Percentiles rank a stretch among this genome's conserved stretches.
Conservation (phyloP, 805 yeast species). For the Suhomyces sp. region DNA sequence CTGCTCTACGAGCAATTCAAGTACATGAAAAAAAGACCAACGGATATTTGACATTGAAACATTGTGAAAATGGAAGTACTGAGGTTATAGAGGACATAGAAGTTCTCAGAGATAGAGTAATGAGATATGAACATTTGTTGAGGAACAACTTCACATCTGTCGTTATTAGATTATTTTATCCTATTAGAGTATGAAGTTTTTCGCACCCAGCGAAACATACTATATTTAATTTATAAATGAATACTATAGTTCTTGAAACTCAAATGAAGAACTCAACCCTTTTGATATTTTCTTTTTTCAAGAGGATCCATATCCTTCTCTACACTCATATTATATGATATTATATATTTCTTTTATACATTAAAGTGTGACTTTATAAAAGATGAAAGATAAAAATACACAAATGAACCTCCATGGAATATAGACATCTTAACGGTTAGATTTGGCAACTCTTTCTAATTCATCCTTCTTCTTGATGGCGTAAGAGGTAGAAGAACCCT, state of each 20-base stretch:
- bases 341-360: slow-evolving; percentile 14
- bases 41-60: not conserved
- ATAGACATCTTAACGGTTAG: slow-evolving; percentile 86
- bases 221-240: too few relatives aligned
- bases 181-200: slow-evolving; percentile 1
- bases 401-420: slow-evolving; percentile 8
- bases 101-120: slow-evolving; percentile 3
- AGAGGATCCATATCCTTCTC: too few relatives aligned
- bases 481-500: slow-evolving; percentile 99
- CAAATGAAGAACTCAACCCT: too few relatives aligned
- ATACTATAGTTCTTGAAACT: too few relatives aligned
- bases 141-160: not conserved
- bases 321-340: slow-evolving; percentile 3
- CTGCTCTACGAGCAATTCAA: not conserved
- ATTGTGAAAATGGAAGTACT: too few relatives aligned
- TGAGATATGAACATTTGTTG: slow-evolving; percentile 3
- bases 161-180: slow-evolving; percentile 5
- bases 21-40: not conserved
- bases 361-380: slow-evolving; percentile 12
- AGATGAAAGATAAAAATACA: slow-evolving; percentile 27
- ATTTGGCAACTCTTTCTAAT: slow-evolving; percentile 99
- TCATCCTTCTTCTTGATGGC: slow-evolving; percentile 99
- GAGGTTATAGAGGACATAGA: not conserved
- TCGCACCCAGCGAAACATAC: too few relatives aligned
- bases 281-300: too few relatives aligned